Evolutionary conservation across 2,329 filamentous ascomycete species (phyloP).

Genomic region (Penicillium sp.): DNA sequence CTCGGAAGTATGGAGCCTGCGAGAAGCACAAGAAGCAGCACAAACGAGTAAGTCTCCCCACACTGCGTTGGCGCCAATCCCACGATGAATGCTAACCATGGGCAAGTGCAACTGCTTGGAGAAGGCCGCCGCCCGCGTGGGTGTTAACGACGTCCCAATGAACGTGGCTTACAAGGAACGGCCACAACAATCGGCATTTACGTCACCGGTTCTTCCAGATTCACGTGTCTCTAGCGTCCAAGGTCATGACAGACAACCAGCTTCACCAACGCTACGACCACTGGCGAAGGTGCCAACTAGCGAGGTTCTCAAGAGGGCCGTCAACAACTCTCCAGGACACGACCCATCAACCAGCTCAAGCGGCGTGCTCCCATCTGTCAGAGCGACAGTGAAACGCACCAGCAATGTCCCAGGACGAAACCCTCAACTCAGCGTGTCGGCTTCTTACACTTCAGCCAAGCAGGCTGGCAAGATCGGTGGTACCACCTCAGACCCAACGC

Average conservation of each 20-base stretch:
- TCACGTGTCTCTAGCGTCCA: conserved; percentile 9
- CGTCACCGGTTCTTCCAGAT: conserved; percentile 8
- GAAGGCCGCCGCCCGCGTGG: conserved; percentile 29
- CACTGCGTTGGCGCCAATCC: background rate
- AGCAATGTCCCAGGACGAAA: conserved; percentile 1
- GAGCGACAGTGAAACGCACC: background rate
- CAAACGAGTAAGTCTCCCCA: conserved; percentile 37
- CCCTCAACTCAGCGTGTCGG: background rate
- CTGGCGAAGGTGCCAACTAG: conserved; percentile 2
- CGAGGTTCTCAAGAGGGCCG: conserved; percentile 7
- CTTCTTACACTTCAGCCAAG: background rate
- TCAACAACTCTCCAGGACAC: conserved; percentile 6
- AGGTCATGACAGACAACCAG: conserved; percentile 14
- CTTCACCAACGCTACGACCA: conserved; percentile 5
- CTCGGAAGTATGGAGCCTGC: conserved; percentile 45
- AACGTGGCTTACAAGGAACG: conserved; percentile 10
- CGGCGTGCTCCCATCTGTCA: conserved; percentile 4
- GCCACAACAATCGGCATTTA: conserved; percentile 3
- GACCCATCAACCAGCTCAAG: conserved; percentile 9
- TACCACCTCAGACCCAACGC: background rate
- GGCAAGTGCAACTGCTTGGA: conserved; percentile 45
- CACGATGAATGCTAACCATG: conserved; percentile 11
- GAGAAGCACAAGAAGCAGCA: conserved; percentile 48
- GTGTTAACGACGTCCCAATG: conserved; percentile 19
- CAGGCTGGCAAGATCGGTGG: background rate